Evolutionary conservation across 116 monocot species (phyloP).

Genomic region (Phalaenopsis hybrid): DNA sequence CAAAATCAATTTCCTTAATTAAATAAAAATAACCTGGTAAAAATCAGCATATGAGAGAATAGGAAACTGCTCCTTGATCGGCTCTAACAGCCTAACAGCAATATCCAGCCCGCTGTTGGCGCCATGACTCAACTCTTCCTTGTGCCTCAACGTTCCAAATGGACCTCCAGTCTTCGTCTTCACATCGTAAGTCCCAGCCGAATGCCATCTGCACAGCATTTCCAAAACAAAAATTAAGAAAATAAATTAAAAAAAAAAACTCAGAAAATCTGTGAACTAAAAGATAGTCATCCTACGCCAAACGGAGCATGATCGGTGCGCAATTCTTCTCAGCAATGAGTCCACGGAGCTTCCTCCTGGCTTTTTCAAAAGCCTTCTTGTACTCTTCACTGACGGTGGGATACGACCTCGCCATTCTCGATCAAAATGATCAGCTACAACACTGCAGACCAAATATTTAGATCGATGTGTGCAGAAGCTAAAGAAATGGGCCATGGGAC

Average conservation of each 20-base stretch:
- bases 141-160: constrained; percentile 61
- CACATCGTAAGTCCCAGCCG: constrained; percentile 65
- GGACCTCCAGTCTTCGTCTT: constrained; percentile 65
- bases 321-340: constrained; percentile 45
- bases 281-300: constrained; percentile 20
- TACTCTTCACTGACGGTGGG: constrained; percentile 35
- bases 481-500: background rate
- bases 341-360: constrained; percentile 32
- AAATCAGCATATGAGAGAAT: constrained; percentile 31
- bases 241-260: too few species aligned
- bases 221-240: background rate
- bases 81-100: constrained; percentile 19
- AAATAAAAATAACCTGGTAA: constrained; percentile 18
- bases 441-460: background rate
- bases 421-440: background rate
- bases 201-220: constrained; percentile 55
- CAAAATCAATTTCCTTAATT: background rate
- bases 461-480: background rate
- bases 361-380: constrained; percentile 31
- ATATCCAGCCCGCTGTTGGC: constrained; percentile 47
- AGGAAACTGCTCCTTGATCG: constrained; percentile 38
- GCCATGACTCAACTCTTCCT: constrained; percentile 38
- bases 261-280: background rate
- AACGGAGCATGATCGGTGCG: constrained; percentile 41
- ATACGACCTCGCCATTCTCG: constrained; percentile 3